phyloP scores from a whole-genome alignment of 1,139 yeast species.

The Sugiyamaella japonica region DNA sequence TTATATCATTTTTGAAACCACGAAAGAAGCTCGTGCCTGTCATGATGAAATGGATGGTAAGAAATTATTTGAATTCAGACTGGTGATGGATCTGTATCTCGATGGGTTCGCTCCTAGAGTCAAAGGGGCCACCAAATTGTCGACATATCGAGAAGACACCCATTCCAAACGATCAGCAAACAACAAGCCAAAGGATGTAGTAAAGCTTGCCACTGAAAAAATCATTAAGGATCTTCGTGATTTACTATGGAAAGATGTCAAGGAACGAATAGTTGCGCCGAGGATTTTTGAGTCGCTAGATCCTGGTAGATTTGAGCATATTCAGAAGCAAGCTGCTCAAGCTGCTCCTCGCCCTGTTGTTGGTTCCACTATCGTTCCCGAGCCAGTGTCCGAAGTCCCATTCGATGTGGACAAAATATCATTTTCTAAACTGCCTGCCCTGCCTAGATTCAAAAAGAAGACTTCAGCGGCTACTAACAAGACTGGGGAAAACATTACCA shows the following conservation, averaged over 20 bases:
- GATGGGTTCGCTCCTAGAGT: conserved; percentile 14
- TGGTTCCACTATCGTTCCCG: too few species aligned
- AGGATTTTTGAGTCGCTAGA: conserved; percentile 61
- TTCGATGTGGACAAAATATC: conserved; percentile 15
- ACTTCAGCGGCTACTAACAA: conserved; percentile 20
- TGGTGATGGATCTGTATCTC: conserved; percentile 58
- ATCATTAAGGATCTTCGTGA: conserved; percentile 64
- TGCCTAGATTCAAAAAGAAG: conserved; percentile 54
- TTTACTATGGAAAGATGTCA: conserved; percentile 67
- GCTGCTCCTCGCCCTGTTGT: not conserved
- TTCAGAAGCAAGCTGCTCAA: conserved; percentile 6
- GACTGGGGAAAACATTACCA: not conserved
- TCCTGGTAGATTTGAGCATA: conserved; percentile 10
- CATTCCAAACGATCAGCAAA: not conserved
- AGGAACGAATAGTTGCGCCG: conserved; percentile 75
- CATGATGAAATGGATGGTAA: conserved; percentile 67
- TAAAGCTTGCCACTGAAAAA: conserved; percentile 59
- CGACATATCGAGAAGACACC: conserved; percentile 8
- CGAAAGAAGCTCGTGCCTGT: conserved; percentile 65
- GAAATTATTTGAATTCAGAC: conserved; percentile 49
- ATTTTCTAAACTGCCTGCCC: conserved; percentile 33
- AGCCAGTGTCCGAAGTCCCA: conserved; percentile 9
- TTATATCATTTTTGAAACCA: conserved; percentile 65
- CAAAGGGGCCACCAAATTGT: conserved; percentile 5
- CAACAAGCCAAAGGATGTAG: conserved; percentile 28